Base-by-base conservation (phyloP, 1,139 yeast species). In the Diutina catenulata region DNA sequence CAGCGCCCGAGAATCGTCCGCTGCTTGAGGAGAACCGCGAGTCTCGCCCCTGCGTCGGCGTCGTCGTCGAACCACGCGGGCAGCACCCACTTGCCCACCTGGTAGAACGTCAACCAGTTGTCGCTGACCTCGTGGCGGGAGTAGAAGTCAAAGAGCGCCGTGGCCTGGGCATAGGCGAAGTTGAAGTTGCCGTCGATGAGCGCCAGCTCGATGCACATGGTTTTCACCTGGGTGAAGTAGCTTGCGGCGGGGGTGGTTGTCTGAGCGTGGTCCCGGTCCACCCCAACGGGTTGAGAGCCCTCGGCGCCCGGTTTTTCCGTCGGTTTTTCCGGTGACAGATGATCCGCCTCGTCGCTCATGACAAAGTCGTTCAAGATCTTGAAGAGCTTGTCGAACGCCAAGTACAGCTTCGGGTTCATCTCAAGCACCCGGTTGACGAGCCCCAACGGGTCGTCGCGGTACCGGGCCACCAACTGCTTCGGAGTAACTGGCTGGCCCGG, bases 51-150 rank as follows among this genome's bases (percentile, higher is more conserved):
- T 21, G 46, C 45, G 15, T 48, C 43, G 2, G 48, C 42, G 24
- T 51, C 53, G 15, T 48, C 46, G 18, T 55, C 53, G 39, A 57
- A 60, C 76, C 76, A 71, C 5, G 55, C 55, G 1, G 76, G 74
- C 3, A 76, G 64, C 10, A 67, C 55, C 46, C 53, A 74, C 47
- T 71, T 71, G 2, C 80, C 78, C 5, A 77, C 73, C 49, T 78
- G 84, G 47, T 74, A 76, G 41, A 77, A 69, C 1, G 79, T 68
- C 35, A 70, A 59, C 84, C 87, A 78, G 39, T 60, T 50, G n/a
- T 61, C 62, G 36, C 58, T 54, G 24, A 73, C 44, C 3, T 40
- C 47, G 5, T 42, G 42, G n/a, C 23, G 29, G 4, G 43, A 44
- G 38, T 48, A 52, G 24, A 51, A 48, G 3, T 51, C 49, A 24